phyloP scores from a whole-genome alignment of 2,329 filamentous ascomycete genomes.

The Venturia carpophila region DNA sequence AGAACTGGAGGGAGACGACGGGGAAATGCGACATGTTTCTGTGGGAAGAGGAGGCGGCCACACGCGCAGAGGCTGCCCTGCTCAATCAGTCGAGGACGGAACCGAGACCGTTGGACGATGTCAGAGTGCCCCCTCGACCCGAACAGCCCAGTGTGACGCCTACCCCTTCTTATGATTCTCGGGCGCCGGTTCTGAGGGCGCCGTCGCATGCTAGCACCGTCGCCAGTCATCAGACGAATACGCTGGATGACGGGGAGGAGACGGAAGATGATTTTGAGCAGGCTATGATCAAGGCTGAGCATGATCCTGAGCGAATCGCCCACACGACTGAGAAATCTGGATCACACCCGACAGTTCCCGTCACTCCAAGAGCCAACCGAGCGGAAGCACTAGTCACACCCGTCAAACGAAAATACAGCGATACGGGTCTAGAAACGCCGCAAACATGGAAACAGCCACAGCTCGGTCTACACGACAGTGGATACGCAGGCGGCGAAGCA shows the following conservation, averaged over 20 bases:
- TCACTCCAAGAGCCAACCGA: neutral
- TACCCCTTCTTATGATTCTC: slow-evolving; percentile 4
- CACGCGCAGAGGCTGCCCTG: slow-evolving; percentile 41
- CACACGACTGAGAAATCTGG: neutral
- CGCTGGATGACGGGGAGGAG: neutral
- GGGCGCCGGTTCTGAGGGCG: neutral
- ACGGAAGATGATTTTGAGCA: slow-evolving; percentile 1
- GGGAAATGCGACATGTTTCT: slow-evolving; percentile 49
- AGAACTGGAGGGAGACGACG: slow-evolving; percentile 36
- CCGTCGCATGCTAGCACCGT: neutral
- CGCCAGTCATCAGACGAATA: neutral
- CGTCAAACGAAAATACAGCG: slow-evolving; percentile 2
- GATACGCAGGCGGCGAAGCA: neutral
- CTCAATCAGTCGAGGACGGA: slow-evolving; percentile 44
- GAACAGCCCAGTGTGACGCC: neutral
- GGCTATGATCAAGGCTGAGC: slow-evolving; percentile 2
- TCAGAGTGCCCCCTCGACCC: neutral
- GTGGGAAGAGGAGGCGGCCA: slow-evolving; percentile 47
- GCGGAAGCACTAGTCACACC: slow-evolving; percentile 1
- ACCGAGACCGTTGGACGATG: slow-evolving; percentile 12
- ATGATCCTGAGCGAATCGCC: neutral
- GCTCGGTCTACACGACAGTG: neutral
- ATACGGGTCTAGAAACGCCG: slow-evolving; percentile 14
- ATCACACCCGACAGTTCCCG: neutral
- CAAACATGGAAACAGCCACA: slow-evolving; percentile 11